These are phyloP conservation scores for Leccinum uliginosum DNA, from an alignment of 768 basidiomycete genomes.

Conservation along the genomic window DNA sequence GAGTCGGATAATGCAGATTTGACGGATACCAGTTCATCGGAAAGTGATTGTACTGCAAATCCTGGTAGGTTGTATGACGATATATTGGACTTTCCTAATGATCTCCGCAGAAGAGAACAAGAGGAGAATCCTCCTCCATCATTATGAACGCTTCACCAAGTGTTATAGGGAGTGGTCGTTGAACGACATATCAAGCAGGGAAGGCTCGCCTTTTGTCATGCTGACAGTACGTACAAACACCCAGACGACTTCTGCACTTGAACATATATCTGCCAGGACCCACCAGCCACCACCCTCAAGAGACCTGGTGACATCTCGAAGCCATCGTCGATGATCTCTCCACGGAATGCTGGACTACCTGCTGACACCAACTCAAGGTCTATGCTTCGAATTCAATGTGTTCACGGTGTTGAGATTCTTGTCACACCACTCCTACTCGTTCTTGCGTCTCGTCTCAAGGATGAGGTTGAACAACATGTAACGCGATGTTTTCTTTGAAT, in stretches of 20 bases:
- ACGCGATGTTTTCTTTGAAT: slow-evolving; percentile 13
- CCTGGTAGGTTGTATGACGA: slow-evolving; percentile 18
- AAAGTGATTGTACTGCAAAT: slow-evolving; percentile 41
- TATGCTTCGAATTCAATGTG: slow-evolving; percentile 36
- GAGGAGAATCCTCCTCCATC: slow-evolving; percentile 32
- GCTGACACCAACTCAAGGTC: not conserved
- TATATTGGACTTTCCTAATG: slow-evolving; percentile 9
- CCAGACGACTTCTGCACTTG: not conserved
- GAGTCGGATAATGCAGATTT: slow-evolving; percentile 77
- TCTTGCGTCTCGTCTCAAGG: slow-evolving; percentile 40
- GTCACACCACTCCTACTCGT: slow-evolving; percentile 56
- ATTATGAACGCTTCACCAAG: slow-evolving; percentile 46
- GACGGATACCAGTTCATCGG: slow-evolving; percentile 43
- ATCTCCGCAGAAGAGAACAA: slow-evolving; percentile 14
- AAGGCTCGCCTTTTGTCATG: slow-evolving; percentile 43
- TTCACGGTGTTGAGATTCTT: slow-evolving; percentile 36
- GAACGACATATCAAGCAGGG: slow-evolving; percentile 39
- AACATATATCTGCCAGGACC: slow-evolving; percentile 9
- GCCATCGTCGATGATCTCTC: slow-evolving; percentile 1
- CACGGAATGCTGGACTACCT: slow-evolving; percentile 2
- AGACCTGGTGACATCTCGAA: not conserved
- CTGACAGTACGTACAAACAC: slow-evolving; percentile 35
- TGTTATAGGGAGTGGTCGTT: slow-evolving; percentile 41
- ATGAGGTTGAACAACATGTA: slow-evolving; percentile 47
- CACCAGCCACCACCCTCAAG: slow-evolving; percentile 8